phyloP scores from a whole-genome alignment of 2,329 filamentous ascomycete genomes.

The Microdochium trichocladiopsis region DNA sequence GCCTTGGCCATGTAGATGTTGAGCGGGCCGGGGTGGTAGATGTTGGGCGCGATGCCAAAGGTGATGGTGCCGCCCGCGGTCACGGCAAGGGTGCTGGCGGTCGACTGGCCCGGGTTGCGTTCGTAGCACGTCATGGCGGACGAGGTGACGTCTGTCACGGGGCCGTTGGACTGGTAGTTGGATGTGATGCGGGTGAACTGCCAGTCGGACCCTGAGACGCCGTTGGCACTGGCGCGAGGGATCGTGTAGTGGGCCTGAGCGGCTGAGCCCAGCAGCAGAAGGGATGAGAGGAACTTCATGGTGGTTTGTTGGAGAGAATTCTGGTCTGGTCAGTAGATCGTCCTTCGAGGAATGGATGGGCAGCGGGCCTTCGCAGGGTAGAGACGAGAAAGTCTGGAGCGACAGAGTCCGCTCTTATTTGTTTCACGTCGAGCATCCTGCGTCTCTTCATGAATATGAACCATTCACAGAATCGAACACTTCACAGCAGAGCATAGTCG shows the following conservation, averaged over 20 bases:
- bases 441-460: background rate
- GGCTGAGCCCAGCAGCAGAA: background rate
- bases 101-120: conserved; percentile 6
- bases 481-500: background rate
- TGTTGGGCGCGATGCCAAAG: conserved; percentile 14
- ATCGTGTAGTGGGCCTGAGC: conserved; percentile 1
- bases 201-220: conserved; percentile 10
- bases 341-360: background rate
- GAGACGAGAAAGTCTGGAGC: background rate
- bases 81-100: conserved; percentile 13
- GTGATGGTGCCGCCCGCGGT: conserved; percentile 17
- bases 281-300: background rate
- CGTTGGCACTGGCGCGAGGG: background rate
- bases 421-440: background rate
- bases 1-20: conserved; percentile 1
- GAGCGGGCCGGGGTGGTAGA: conserved; percentile 8
- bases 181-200: conserved; percentile 18
- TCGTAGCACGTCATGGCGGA: conserved; percentile 20
- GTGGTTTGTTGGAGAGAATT: background rate
- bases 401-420: background rate
- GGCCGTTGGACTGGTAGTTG: conserved; percentile 18
- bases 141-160: conserved; percentile 17
- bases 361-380: background rate
- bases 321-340: background rate
- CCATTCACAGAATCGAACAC: background rate